phyloP scores from a whole-genome alignment of 305 asterid genomes.

The Lippia alba region DNA sequence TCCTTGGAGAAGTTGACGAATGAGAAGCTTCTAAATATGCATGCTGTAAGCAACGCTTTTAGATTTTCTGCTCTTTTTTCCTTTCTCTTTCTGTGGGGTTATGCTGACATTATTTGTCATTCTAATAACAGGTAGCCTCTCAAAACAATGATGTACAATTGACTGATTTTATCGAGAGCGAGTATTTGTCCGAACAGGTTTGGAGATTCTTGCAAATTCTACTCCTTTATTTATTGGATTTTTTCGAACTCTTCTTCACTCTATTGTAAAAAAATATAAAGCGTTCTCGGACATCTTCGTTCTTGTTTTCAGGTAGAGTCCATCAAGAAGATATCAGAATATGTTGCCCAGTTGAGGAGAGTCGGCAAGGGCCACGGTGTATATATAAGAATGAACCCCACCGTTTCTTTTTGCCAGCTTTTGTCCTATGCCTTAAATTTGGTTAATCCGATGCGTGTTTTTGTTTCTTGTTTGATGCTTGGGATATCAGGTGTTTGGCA shows the following conservation, averaged over 20 bases:
- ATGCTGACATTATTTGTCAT: constrained; percentile 24
- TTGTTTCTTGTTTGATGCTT: neutral
- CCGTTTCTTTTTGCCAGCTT: neutral
- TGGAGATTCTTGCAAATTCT: constrained; percentile 9
- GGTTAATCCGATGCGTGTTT: neutral
- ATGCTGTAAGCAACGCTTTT: constrained; percentile 59
- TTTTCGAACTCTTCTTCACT: neutral
- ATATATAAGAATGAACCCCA: neutral
- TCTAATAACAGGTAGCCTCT: constrained; percentile 63
- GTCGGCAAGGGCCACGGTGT: constrained; percentile 92
- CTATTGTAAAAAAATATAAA: neutral
- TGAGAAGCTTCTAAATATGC: constrained; percentile 80
- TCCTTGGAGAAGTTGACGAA: constrained; percentile 82
- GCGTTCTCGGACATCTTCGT: neutral
- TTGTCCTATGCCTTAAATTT: neutral
- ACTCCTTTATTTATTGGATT: neutral
- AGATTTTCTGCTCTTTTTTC: neutral
- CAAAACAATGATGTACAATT: constrained; percentile 68
- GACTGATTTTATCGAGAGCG: constrained; percentile 78
- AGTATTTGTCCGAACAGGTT: constrained; percentile 83
- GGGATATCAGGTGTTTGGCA: constrained; percentile 74
- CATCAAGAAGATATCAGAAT: constrained; percentile 76
- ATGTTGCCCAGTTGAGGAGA: constrained; percentile 85
- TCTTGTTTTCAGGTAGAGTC: constrained; percentile 52
- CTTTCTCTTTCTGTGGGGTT: neutral